Evolutionary conservation across 257 asterid species (phyloP).

Genomic region (Oldenlandia corymbosa): DNA sequence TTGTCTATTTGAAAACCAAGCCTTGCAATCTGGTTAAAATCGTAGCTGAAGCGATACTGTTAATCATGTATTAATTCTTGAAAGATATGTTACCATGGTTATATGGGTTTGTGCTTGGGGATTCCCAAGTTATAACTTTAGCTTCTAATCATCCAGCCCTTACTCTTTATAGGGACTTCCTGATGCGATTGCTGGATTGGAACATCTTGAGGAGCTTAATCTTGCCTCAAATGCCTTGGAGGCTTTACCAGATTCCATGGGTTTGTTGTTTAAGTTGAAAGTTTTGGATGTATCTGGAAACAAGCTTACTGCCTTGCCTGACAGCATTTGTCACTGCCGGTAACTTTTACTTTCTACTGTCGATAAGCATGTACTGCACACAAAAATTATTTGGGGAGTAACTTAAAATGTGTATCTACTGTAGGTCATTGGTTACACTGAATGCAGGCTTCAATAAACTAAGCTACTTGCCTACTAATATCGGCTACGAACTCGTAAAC

Average conservation of each 20-base stretch:
- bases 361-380: too few relatives aligned
- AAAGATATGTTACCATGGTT: not conserved
- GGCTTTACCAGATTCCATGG: constrained; percentile 68
- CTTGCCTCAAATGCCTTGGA: constrained; percentile 64
- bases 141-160: not conserved
- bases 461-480: constrained; percentile 76
- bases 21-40: not conserved
- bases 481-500: constrained; percentile 62
- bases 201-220: constrained; percentile 73
- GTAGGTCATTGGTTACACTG: constrained; percentile 66
- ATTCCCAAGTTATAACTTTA: not conserved
- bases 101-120: not conserved
- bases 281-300: constrained; percentile 67
- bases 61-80: not conserved
- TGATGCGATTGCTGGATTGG: constrained; percentile 68
- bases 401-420: constrained; percentile 12
- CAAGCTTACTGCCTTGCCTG: constrained; percentile 70
- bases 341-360: constrained; percentile 14
- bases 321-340: constrained; percentile 90
- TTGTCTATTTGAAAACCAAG: not conserved
- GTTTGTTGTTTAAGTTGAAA: constrained; percentile 57
- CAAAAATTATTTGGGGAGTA: not conserved
- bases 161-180: constrained; percentile 43
- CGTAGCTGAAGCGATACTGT: not conserved
- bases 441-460: constrained; percentile 75